A percentile compares a stretch with the other conserved stretches of the same genome.
Conservation (phyloP, 2,329 filamentous ascomycete genomes). For the Bipolaris cookei region DNA sequence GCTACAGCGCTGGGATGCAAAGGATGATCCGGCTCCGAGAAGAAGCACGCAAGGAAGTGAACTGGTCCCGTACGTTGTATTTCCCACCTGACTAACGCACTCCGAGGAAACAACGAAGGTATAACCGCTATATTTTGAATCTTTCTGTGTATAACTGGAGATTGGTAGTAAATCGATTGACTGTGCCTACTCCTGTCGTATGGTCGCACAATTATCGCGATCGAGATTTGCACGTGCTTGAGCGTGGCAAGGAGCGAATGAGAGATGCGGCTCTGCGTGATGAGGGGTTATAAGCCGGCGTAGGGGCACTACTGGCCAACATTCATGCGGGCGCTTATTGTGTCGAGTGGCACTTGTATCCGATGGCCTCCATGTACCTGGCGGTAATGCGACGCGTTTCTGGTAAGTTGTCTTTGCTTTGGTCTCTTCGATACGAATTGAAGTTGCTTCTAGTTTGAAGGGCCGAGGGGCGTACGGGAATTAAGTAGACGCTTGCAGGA, state of each 20-base stretch:
- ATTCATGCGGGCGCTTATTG: slow-evolving; percentile 20
- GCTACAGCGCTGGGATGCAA: neutral
- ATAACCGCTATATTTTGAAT: neutral
- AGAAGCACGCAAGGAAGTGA: neutral
- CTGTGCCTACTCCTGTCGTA: neutral
- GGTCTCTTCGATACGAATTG: neutral
- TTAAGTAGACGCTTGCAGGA: slow-evolving; percentile 30
- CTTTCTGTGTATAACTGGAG: too few species aligned
- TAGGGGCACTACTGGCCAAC: slow-evolving; percentile 14
- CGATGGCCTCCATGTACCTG: slow-evolving; percentile 1
- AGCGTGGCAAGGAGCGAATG: neutral
- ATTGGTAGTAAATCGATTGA: slow-evolving; percentile 1
- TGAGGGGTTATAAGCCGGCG: slow-evolving; percentile 27
- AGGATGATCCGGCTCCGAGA: neutral
- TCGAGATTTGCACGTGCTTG: slow-evolving; percentile 19
- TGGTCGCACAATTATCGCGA: slow-evolving; percentile 10
- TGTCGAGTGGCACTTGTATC: slow-evolving; percentile 7
- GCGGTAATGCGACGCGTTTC: slow-evolving; percentile 8
- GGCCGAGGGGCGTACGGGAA: slow-evolving; percentile 19
- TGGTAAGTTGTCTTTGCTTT: slow-evolving; percentile 11
- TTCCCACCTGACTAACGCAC: neutral
- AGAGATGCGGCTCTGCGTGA: slow-evolving; percentile 30
- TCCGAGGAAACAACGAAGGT: neutral
- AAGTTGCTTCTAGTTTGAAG: neutral
- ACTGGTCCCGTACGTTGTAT: neutral